Percentiles rank a stretch among this genome's conserved stretches.
phyloP scores from a whole-genome alignment of 768 basidiomycete species.

The Mycena alexandri region DNA sequence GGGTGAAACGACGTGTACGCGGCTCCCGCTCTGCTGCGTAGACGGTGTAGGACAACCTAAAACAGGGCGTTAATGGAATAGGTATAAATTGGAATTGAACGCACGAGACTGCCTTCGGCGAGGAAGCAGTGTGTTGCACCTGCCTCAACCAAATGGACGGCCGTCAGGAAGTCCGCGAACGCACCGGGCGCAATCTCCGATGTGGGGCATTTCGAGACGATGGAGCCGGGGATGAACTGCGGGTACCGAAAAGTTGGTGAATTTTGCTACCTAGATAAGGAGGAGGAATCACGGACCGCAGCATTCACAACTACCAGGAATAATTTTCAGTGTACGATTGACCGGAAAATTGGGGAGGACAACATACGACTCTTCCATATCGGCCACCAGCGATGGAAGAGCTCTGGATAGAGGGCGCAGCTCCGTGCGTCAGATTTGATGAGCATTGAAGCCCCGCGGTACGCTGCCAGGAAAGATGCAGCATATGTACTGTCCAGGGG shows the following conservation, averaged over 20 bases:
- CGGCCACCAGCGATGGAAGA: conserved; percentile 58
- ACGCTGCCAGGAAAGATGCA: conserved; percentile 62
- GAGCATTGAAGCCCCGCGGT: conserved; percentile 54
- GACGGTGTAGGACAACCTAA: conserved; percentile 20
- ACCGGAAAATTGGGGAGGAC: neutral
- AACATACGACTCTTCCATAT: conserved; percentile 52
- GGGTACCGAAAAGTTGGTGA: too few relatives aligned
- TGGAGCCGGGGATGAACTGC: conserved; percentile 56
- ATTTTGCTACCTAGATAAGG: too few relatives aligned
- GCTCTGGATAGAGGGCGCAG: conserved; percentile 53
- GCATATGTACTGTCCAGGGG: conserved; percentile 61
- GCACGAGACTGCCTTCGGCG: conserved; percentile 24
- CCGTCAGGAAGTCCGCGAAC: conserved; percentile 56
- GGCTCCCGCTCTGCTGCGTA: conserved; percentile 8
- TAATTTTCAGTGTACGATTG: neutral
- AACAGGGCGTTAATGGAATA: too few relatives aligned
- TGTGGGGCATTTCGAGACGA: conserved; percentile 54
- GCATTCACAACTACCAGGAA: conserved; percentile 18
- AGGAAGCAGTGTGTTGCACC: conserved; percentile 39
- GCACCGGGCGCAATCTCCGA: conserved; percentile 58
- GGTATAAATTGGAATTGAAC: neutral
- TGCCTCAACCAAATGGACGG: conserved; percentile 55
- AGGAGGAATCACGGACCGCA: neutral
- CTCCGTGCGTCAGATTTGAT: conserved; percentile 35
- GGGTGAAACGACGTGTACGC: neutral